Percentiles rank a stretch among this genome's conserved stretches.
phyloP scores from a whole-genome alignment of 805 yeast genomes.

The Cephaloascus fragrans region DNA sequence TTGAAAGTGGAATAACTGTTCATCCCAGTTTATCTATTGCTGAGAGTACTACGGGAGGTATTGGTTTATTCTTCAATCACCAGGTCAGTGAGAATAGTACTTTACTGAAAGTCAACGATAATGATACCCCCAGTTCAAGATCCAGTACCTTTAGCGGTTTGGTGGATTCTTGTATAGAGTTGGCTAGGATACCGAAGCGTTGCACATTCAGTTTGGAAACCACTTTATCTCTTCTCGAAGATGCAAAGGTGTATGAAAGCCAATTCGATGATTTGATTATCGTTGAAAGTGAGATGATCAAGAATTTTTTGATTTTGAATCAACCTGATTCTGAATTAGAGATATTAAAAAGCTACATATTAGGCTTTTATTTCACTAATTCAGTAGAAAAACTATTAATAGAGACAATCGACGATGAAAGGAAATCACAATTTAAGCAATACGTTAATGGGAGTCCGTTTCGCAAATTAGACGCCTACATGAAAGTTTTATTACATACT shows the following conservation, averaged over 20 bases:
- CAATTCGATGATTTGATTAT: background rate
- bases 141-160: slow-evolving; percentile 4
- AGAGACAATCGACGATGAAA: background rate
- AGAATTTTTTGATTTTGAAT: slow-evolving; percentile 6
- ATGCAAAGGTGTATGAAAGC: slow-evolving; percentile 8
- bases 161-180: too few relatives aligned
- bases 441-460: slow-evolving; percentile 10
- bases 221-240: slow-evolving; percentile 9
- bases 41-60: slow-evolving; percentile 15
- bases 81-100: too few relatives aligned
- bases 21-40: background rate
- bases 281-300: slow-evolving; percentile 9
- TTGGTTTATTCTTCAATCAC: slow-evolving; percentile 22
- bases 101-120: too few relatives aligned
- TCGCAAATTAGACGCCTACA: slow-evolving; percentile 15
- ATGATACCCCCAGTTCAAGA: background rate
- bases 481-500: slow-evolving; percentile 21
- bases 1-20: background rate
- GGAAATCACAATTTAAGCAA: slow-evolving; percentile 3
- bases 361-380: slow-evolving; percentile 11
- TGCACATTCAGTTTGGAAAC: slow-evolving; percentile 20
- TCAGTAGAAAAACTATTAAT: slow-evolving; percentile 4
- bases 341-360: slow-evolving; percentile 13
- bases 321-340: slow-evolving; percentile 3
- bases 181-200: slow-evolving; percentile 27